Conservation (phyloP, 192 early-diverging fungal genomes). For the Coemansia sp. region DNA sequence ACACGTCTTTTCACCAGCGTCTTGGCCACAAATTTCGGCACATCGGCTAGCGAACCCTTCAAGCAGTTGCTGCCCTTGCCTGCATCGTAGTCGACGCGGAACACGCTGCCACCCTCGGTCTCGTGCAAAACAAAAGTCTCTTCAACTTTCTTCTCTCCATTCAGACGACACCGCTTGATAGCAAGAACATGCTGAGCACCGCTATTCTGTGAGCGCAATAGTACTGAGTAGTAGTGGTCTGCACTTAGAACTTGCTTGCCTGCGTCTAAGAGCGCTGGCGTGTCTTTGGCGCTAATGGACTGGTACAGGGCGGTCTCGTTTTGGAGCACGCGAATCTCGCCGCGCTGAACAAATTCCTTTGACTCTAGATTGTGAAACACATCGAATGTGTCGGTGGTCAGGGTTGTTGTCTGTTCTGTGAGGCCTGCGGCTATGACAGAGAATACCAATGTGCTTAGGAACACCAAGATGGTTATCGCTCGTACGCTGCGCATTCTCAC, state of each 20-base stretch:
- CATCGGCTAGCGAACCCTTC: background rate
- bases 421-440: background rate
- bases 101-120: slow-evolving; percentile 18
- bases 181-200: slow-evolving; percentile 23
- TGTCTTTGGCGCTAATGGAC: slow-evolving; percentile 17
- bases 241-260: background rate
- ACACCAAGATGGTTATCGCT: background rate
- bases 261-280: slow-evolving; percentile 15
- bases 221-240: background rate
- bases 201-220: background rate
- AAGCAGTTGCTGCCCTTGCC: slow-evolving; percentile 35
- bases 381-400: slow-evolving; percentile 24
- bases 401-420: background rate
- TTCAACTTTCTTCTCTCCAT: slow-evolving; percentile 22
- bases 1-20: slow-evolving; percentile 28
- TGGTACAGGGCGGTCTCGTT: slow-evolving; percentile 41
- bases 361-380: slow-evolving; percentile 35
- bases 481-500: background rate
- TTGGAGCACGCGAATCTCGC: slow-evolving; percentile 32
- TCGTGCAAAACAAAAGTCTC: slow-evolving; percentile 49
- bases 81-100: slow-evolving; percentile 46
- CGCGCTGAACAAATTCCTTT: slow-evolving; percentile 35
- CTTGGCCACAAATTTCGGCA: slow-evolving; percentile 16
- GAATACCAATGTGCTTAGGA: background rate
- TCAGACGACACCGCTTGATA: slow-evolving; percentile 29